phyloP scores from a whole-genome alignment of 2,329 filamentous ascomycete species.

The Trichoderma sp. region DNA sequence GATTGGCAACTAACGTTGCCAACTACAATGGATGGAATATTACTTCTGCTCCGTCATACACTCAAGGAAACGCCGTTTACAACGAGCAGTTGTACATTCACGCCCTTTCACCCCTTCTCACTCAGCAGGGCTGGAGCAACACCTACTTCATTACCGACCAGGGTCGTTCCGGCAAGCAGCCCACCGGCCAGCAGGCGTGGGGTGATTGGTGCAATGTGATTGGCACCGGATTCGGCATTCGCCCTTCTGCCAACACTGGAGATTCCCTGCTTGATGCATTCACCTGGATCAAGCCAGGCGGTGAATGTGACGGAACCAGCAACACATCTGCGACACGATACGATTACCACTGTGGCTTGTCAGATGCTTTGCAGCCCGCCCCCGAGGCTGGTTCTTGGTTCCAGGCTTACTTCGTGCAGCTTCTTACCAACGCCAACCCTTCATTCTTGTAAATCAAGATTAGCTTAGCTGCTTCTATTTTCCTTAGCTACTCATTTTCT shows the following conservation, averaged over 20 bases:
- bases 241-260: constrained; percentile 1
- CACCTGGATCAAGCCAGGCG: constrained; percentile 9
- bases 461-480: neutral
- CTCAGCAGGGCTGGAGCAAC: constrained; percentile 3
- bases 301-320: constrained; percentile 14
- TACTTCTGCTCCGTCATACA: neutral
- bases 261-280: constrained; percentile 7
- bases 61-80: constrained; percentile 11
- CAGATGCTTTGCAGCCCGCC: constrained; percentile 14
- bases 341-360: neutral
- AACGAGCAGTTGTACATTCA: constrained; percentile 14
- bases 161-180: constrained; percentile 14
- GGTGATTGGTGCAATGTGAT: constrained; percentile 14
- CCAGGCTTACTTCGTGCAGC: constrained; percentile 17
- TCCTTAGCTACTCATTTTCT: neutral
- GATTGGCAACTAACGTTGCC: constrained; percentile 12
- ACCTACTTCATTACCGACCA: constrained; percentile 14
- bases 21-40: constrained; percentile 18
- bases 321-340: constrained; percentile 4
- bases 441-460: constrained; percentile 7
- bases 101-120: neutral
- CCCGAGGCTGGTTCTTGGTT: constrained; percentile 16
- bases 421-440: constrained; percentile 16
- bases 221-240: constrained; percentile 12
- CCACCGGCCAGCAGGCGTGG: neutral